Percentiles rank a stretch among this genome's conserved stretches.
Evolutionary conservation across 2,329 filamentous ascomycete species (phyloP).

Genomic region (Alternaria sp.): DNA sequence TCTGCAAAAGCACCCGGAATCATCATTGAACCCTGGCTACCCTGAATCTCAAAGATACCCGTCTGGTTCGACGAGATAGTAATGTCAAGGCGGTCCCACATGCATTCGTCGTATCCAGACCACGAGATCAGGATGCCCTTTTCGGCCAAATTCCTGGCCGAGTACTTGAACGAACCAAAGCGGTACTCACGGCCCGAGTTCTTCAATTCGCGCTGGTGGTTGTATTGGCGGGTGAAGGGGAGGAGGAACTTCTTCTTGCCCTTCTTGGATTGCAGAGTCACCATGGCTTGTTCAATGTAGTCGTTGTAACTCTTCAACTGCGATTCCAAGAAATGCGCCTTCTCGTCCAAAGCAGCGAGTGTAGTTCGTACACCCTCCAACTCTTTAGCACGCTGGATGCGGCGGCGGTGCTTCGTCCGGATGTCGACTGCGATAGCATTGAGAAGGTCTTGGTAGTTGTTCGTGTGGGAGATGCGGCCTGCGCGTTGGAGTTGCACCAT

Average conservation of each 20-base stretch:
- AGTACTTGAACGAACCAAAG: constrained; percentile 98
- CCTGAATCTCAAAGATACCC: constrained; percentile 91
- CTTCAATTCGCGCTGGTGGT: constrained; percentile 95
- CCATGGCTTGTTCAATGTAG: constrained; percentile 98
- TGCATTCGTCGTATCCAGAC: constrained; percentile 80
- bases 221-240: constrained; percentile 98
- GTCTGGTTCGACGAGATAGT: constrained; percentile 95
- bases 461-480: constrained; percentile 84
- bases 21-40: constrained; percentile 90
- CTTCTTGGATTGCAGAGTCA: constrained; percentile 96
- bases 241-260: constrained; percentile 93
- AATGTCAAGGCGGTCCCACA: constrained; percentile 92
- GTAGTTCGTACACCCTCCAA: constrained; percentile 83
- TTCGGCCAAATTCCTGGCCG: constrained; percentile 83
- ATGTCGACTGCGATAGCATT: constrained; percentile 98
- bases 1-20: constrained; percentile 91
- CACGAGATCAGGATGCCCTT: constrained; percentile 95
- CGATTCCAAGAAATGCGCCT: constrained; percentile 90
- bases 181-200: constrained; percentile 92
- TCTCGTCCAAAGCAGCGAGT: constrained; percentile 77
- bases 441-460: constrained; percentile 96
- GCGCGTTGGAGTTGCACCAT: constrained; percentile 87
- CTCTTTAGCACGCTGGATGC: constrained; percentile 90
- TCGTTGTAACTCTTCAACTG: constrained; percentile 98
- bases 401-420: constrained; percentile 91